Percentiles rank a stretch among this genome's conserved stretches.
Evolutionary conservation across 352 stramenopile species (phyloP).

Genomic region (Phytophthora litchii): DNA sequence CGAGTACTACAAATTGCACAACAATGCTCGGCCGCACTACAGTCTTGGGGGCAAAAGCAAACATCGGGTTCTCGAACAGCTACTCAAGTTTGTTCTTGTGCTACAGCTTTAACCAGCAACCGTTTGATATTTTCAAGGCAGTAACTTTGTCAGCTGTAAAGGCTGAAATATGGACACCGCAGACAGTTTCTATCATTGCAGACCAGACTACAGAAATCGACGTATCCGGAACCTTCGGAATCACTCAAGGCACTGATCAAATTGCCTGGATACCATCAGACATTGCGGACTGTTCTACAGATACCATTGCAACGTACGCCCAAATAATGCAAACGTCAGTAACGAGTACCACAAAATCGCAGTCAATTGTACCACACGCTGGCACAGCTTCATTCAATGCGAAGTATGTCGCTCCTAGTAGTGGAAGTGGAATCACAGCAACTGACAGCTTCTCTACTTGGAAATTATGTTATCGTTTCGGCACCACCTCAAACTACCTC

Average conservation of each 20-base stretch:
- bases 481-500: constrained; percentile 48
- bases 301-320: constrained; percentile 36
- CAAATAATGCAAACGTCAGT: constrained; percentile 52
- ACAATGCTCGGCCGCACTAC: constrained; percentile 34
- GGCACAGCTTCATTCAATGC: constrained; percentile 43
- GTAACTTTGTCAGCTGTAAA: constrained; percentile 44
- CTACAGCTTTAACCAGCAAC: constrained; percentile 70
- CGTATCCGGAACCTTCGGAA: constrained; percentile 62
- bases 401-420: constrained; percentile 43
- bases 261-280: constrained; percentile 67
- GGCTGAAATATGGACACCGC: constrained; percentile 60
- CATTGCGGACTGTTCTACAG: constrained; percentile 40
- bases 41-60: constrained; percentile 38
- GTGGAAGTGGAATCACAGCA: constrained; percentile 5
- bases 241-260: constrained; percentile 60
- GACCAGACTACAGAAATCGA: constrained; percentile 42
- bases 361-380: constrained; percentile 37
- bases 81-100: constrained; percentile 54
- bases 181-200: constrained; percentile 55
- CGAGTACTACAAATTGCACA: constrained; percentile 42
- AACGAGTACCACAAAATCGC: constrained; percentile 30
- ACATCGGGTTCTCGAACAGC: constrained; percentile 36
- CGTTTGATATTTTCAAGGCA: constrained; percentile 51
- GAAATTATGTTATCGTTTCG: constrained; percentile 80
- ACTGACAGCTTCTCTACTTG: constrained; percentile 46